phyloP scores from a whole-genome alignment of 108 stramenopile species.

The Nitzschia sp. region DNA sequence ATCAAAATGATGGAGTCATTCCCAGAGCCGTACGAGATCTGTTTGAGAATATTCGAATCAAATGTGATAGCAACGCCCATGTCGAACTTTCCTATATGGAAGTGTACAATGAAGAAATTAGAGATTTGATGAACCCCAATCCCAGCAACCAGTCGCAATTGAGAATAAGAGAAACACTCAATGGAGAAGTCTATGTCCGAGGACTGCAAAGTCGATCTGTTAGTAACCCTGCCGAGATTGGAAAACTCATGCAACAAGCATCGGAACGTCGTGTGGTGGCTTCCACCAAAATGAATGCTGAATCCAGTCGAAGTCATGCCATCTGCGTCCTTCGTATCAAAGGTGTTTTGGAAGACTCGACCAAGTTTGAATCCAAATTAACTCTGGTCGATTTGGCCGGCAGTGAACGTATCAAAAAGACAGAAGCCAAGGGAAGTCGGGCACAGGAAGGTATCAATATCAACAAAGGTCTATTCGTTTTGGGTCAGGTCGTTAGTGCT shows the following conservation, averaged over 20 bases:
- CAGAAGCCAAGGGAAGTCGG: conserved; percentile 93
- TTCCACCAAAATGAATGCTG: conserved; percentile 88
- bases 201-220: conserved; percentile 57
- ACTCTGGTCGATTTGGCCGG: conserved; percentile 99
- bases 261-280: conserved; percentile 61
- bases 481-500: conserved; percentile 90
- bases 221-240: conserved; percentile 50
- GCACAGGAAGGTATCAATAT: conserved; percentile 90
- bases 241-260: conserved; percentile 61
- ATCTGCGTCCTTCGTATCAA: conserved; percentile 87
- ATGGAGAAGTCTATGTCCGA: conserved; percentile 67
- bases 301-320: conserved; percentile 85
- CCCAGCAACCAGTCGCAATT: conserved; percentile 25
- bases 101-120: conserved; percentile 99
- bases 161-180: conserved; percentile 41
- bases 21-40: conserved; percentile 93
- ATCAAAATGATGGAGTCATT: conserved; percentile 82
- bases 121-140: conserved; percentile 55
- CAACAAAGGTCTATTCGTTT: conserved; percentile 84
- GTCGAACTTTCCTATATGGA: conserved; percentile 95
- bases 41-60: conserved; percentile 65
- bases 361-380: conserved; percentile 84
- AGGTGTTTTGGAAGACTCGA: conserved; percentile 33
- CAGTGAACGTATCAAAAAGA: conserved; percentile 92
- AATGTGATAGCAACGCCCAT: conserved; percentile 80